Base-by-base conservation (phyloP, 2,329 filamentous ascomycete species). In the Phoma sp. region DNA sequence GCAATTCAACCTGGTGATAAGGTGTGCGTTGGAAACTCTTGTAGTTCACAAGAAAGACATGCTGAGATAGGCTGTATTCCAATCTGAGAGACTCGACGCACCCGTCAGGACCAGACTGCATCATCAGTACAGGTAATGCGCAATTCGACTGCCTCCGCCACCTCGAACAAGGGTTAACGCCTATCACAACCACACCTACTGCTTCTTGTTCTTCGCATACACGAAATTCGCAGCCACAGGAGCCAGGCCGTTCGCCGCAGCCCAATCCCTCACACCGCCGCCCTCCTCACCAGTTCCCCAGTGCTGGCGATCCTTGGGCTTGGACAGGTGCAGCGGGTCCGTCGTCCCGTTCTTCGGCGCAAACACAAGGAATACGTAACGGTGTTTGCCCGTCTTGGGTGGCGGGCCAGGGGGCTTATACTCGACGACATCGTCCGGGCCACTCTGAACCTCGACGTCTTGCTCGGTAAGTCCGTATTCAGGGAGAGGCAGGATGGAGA, bases 381-480 rank as follows among this genome's bases (percentile, higher is more conserved):
- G 76, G 63, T 86, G 84, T 62, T 81, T 80, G 2, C 83, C 82
- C 0, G 84, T 85, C 71, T 82, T 81, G 6, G 77, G 71, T 0
- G 84, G 84, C 27, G 84, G 83, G 6, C 77, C 78, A 0, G 84
- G 84, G 5, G 82, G 76, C 60, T 84, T 80, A 62, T 84, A 85
- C 54, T 73, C 66, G 44, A 82, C 67, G 6, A 84, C 63, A 38
- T 81, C 77, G 25, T 76, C 70, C 1, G 63, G 58, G 4, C 54
- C 52, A 47, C 56, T 60, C 32, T 54, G 50, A 48, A 55, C 38
- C 19, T 60, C 19, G 39, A 48, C 12, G 25, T 35, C 41, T 6
- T 61, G 36, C 24, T 65, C 51, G 0, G 54, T 41, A 10, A 57
- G 43, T 4, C 50, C 57, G 39, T 61, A 58, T 31, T 76, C 55